Evolutionary conservation across 176 grass and related monocot species (phyloP), one percentile per base, ranked within the genome.

Genomic region (Alloteropsis semialata): DNA sequence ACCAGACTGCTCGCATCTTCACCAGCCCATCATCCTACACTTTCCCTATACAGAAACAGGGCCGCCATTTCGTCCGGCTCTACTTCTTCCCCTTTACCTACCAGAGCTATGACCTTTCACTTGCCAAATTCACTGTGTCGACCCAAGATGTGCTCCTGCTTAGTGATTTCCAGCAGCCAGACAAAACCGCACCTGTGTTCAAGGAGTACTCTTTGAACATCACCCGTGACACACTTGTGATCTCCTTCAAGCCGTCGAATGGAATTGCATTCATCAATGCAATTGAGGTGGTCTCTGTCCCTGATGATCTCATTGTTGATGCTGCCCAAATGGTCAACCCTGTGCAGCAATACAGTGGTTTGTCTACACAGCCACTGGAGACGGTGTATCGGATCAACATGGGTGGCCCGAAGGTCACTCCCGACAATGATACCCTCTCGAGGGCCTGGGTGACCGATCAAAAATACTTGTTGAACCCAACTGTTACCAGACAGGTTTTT

Each of bases 121-220:
- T 87, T 1, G 88, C 92, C 65, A 89, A 91, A 65, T 95, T 98
- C 74, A 91, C 84, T 0, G 86, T 98, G 33, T 98, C 96, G 0
- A 98, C 96, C 19, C 92, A 98, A 86, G 96, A 95, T 86, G 46
- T 93, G 22, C 86, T 91, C 56, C 88, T 98, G 48, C 90, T 98
- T 19, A 89, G 69, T 46, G 88, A 91, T 76, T 95, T 95, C 69
- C 89, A 84, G 58, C 90, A 89, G 8, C 86, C 78, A 10, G 87
- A 86, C 53, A 98, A 90, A 84, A 89, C 92, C 0, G 80, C 90
- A 3, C 72, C 90, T 0, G 49, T 93, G 72, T 97, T 94, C 78
- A 98, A 93, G 87, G 96, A 98, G 74, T 98, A 86, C 76, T 98
- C 82, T 68, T 39, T 93, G 49, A 87, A 95, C 67, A 86, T 98